Evolutionary conservation across 176 grass and related monocot genomes (phyloP), one percentile per base, ranked within the genome.

Genomic region (Oryza meyeriana): DNA sequence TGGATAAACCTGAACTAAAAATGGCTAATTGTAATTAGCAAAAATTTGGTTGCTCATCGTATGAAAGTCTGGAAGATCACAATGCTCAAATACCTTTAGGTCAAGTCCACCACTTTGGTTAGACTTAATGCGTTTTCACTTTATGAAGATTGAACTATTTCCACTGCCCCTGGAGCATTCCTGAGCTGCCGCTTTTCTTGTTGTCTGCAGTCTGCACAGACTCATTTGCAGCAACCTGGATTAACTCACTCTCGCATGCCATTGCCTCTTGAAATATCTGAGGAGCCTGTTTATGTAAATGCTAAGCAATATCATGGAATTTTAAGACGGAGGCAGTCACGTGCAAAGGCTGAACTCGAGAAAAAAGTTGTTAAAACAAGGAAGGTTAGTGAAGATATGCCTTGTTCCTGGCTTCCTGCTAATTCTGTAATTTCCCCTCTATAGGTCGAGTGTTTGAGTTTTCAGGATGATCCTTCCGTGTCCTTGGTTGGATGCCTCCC

Each of bases 201-300:
- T 76, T 61, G 33, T 80, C 14, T 76, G 1, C 44, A 44, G 32
- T 85, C 24, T 50, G 1, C 44, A 44, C 92, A 95, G 91, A 35
- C 88, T 36, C 96, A 93, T 83, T 90, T 84, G 55, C 96, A 93
- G 72, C 44, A 91, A 18, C 78, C 86, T 75, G 91, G 93, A 70
- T 72, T 90, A 81, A 68, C 85, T 47, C 91, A 86, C 28, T 45
- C 82, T 52, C 84, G 96, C 14, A 91, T 99, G 92, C 93, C 96
- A 14, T 93, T 99, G 39, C 96, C 88, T 70, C 90, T 95, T 27
- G 91, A 99, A 78, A 82, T 95, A 74, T 85, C 96, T 0, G 92
- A 95, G 87, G 96, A 99, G 57, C 96, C 93, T 64, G 91, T 98
- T 20, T 98, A 95, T 95, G 96, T 98, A 78, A 98, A 99, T 80